Conservation (phyloP, 495 filamentous ascomycete species). For the Neurospora sp. region DNA sequence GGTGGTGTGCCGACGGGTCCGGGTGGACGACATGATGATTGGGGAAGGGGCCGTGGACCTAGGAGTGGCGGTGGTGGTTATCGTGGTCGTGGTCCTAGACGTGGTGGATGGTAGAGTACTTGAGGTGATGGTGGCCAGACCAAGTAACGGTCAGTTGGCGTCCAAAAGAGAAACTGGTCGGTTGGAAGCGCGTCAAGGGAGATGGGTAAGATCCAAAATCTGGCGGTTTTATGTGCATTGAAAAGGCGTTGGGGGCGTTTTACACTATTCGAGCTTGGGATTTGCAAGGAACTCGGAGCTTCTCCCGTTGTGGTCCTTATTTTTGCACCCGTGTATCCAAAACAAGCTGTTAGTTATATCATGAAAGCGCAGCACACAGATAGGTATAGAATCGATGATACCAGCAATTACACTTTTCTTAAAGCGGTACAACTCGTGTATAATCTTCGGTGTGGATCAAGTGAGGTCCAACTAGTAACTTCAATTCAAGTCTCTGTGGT, state of each 20-base stretch:
- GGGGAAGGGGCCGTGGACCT: constrained; percentile 36
- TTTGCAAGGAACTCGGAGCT: neutral
- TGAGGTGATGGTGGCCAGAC: neutral
- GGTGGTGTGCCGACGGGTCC: constrained; percentile 29
- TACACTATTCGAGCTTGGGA: neutral
- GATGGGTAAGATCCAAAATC: neutral
- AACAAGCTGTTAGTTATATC: neutral
- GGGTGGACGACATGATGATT: constrained; percentile 47
- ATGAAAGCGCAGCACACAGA: neutral
- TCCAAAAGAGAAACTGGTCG: neutral
- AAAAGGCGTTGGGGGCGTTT: neutral
- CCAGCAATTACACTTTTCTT: neutral
- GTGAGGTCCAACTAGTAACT: neutral
- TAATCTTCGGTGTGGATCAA: neutral
- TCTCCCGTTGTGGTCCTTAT: neutral
- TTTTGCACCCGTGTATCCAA: neutral
- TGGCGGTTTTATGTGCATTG: neutral
- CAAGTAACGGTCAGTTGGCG: neutral
- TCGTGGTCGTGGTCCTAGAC: constrained; percentile 5
- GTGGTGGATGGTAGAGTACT: constrained; percentile 8
- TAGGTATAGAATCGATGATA: neutral
- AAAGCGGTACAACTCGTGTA: neutral
- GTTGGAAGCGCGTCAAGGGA: neutral
- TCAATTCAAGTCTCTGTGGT: neutral
- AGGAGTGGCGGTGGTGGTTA: constrained; percentile 31